Evolutionary conservation across 306 rosid genomes (phyloP).

Genomic region (Citrullus colocynthis): DNA sequence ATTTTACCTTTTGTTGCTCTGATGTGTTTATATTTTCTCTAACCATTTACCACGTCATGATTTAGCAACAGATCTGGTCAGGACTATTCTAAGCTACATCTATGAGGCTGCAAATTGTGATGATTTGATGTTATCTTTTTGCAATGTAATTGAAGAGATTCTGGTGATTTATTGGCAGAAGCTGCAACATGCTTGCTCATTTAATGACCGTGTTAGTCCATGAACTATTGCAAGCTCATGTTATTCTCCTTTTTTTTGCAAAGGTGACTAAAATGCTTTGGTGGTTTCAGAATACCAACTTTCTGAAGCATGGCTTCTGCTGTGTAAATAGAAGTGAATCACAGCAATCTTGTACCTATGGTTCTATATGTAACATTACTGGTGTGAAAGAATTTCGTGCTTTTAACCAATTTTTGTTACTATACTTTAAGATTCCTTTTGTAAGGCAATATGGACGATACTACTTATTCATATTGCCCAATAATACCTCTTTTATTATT

Average conservation of each 20-base stretch:
- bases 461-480: constrained; percentile 24
- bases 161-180: constrained; percentile 24
- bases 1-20: neutral
- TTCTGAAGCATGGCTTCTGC: constrained; percentile 45
- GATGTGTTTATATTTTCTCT: neutral
- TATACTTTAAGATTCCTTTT: constrained; percentile 25
- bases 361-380: constrained; percentile 43
- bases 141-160: constrained; percentile 20
- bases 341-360: constrained; percentile 44
- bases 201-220: constrained; percentile 34
- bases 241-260: constrained; percentile 16
- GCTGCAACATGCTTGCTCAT: constrained; percentile 24
- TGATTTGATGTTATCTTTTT: constrained; percentile 25
- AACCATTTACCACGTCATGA: constrained; percentile 19
- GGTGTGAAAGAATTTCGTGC: constrained; percentile 25
- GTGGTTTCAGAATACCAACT: constrained; percentile 39
- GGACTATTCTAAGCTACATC: constrained; percentile 21
- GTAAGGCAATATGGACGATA: constrained; percentile 25
- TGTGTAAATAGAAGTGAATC: constrained; percentile 62
- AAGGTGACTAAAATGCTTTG: constrained; percentile 54
- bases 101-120: constrained; percentile 27
- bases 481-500: constrained; percentile 28
- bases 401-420: constrained; percentile 22
- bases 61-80: constrained; percentile 28
- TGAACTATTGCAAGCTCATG: constrained; percentile 32